Base-by-base conservation (phyloP, 2,329 filamentous ascomycete species). In the Pseudocercospora fijiensis region DNA sequence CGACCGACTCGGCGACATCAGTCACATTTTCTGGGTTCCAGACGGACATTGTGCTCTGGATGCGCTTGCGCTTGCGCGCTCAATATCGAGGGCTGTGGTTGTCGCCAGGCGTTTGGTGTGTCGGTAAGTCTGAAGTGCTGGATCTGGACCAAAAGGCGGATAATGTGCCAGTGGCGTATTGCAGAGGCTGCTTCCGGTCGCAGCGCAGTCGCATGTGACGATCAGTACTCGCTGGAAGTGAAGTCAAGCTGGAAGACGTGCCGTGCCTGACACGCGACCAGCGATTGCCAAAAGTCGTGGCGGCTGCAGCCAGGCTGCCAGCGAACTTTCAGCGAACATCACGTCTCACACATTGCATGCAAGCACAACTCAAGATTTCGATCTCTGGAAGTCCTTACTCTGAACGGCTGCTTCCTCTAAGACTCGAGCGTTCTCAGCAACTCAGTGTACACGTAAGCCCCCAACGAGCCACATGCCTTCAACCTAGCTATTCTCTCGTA, bases 1-100 rank as follows among this genome's bases (percentile, higher is more conserved):
- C 95, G 55, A 98, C 91, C 1, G 95, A 96, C 78, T 99, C 95
- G 70, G 95, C 94, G 65, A 98, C 93, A 77, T 99, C 95, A 72
- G 88, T 89, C 72, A 99, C 91, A 72, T 96, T 98, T 73, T 99
- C 95, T 18, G 91, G 88, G 75, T 97, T 98, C 95, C 95, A 98
- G 71, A 97, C 88, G 43, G 86, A 86, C 82, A 62, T 62, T 28
- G 56, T 58, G 49, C 16, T 53, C 28, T 18, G 53, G 18, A 41
- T 22, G 53, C 28, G 53, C 28, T 56, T 33, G 53, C 53, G 53
- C 30, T 56, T 33, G 53, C 53, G 53, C 30, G 27, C 27, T 56
- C 53, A 56, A 30, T 37, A 5, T 4, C 18, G 52, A 9, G 52
- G 18, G 24, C 30, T 30, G 10, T 41, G 45, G 45, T 51, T 51